These are phyloP conservation scores for Chaetomium cochliodes DNA, from an alignment of 495 filamentous ascomycete genomes.

Conservation along the genomic window DNA sequence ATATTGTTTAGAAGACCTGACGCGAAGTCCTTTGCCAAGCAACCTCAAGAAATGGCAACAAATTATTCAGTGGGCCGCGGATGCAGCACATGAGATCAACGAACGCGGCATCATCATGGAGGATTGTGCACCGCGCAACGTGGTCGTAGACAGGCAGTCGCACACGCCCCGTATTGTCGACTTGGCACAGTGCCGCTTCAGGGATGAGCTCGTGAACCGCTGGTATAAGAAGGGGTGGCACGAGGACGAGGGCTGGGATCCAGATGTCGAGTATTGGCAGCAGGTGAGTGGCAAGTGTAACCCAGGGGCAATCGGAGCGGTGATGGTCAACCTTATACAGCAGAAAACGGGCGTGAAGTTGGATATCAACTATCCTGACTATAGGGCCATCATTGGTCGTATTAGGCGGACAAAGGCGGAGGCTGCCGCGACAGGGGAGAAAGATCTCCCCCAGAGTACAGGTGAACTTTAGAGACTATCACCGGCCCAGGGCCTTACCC, in stretches of 20 bases:
- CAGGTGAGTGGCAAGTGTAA: constrained; percentile 6
- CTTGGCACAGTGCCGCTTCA: constrained; percentile 13
- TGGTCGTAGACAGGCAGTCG: constrained; percentile 16
- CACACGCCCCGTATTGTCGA: constrained; percentile 17
- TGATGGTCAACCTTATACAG: constrained; percentile 10
- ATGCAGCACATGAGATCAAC: constrained; percentile 17
- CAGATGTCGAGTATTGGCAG: constrained; percentile 19
- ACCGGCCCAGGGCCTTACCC: too few species aligned
- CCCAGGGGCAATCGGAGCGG: constrained; percentile 14
- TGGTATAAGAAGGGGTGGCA: constrained; percentile 11
- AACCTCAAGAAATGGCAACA: constrained; percentile 15
- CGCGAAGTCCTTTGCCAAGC: constrained; percentile 3
- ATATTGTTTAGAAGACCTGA: constrained; percentile 13
- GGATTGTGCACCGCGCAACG: constrained; percentile 15
- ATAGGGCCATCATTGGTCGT: neutral
- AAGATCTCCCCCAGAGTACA: too few species aligned
- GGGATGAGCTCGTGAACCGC: constrained; percentile 12
- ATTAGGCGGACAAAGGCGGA: constrained; percentile 14
- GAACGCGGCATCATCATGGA: constrained; percentile 15
- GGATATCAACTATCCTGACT: constrained; percentile 16
- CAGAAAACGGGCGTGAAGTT: constrained; percentile 13
- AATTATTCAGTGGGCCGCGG: constrained; percentile 14
- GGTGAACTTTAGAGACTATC: too few species aligned
- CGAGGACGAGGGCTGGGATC: constrained; percentile 17
- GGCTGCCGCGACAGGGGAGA: neutral